phyloP scores from a whole-genome alignment of 495 filamentous ascomycete genomes.

The Choiromyces venosus region DNA sequence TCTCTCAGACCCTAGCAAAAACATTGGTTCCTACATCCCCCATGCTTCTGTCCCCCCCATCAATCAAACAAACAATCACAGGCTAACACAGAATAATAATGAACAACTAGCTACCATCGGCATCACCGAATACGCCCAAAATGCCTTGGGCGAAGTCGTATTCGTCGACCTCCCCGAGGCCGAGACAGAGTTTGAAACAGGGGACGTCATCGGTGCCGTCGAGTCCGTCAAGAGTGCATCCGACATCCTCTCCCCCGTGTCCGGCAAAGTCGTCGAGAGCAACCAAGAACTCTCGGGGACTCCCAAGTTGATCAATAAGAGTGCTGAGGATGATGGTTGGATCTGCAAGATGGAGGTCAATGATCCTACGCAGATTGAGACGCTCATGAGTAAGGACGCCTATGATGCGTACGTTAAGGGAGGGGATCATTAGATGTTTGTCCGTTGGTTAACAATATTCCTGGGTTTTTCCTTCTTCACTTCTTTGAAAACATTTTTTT shows the following conservation, averaged over 20 bases:
- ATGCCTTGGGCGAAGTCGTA: constrained; percentile 89
- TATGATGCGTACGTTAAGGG: constrained; percentile 68
- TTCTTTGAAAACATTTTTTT: not conserved
- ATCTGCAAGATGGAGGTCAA: constrained; percentile 76
- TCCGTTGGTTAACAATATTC: not conserved
- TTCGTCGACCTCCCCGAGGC: constrained; percentile 83
- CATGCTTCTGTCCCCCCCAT: constrained; percentile 2
- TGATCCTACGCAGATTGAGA: constrained; percentile 57
- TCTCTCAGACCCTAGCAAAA: constrained; percentile 63
- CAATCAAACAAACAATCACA: not conserved
- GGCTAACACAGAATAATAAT: constrained; percentile 7
- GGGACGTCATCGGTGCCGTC: constrained; percentile 84
- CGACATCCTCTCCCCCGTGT: constrained; percentile 85
- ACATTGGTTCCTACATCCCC: constrained; percentile 41
- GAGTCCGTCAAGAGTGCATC: constrained; percentile 97
- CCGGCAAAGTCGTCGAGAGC: constrained; percentile 63
- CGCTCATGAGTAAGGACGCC: constrained; percentile 63
- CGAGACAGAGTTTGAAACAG: constrained; percentile 57
- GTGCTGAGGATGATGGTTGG: constrained; percentile 77
- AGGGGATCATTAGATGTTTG: not conserved
- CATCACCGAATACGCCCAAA: constrained; percentile 83
- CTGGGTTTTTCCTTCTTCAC: not conserved
- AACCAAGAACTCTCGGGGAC: constrained; percentile 74
- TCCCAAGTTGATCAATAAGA: constrained; percentile 74
- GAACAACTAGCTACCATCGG: constrained; percentile 65